Evolutionary conservation across 2,329 filamentous ascomycete genomes (phyloP).

Genomic region (Gaeumannomyces tritici): DNA sequence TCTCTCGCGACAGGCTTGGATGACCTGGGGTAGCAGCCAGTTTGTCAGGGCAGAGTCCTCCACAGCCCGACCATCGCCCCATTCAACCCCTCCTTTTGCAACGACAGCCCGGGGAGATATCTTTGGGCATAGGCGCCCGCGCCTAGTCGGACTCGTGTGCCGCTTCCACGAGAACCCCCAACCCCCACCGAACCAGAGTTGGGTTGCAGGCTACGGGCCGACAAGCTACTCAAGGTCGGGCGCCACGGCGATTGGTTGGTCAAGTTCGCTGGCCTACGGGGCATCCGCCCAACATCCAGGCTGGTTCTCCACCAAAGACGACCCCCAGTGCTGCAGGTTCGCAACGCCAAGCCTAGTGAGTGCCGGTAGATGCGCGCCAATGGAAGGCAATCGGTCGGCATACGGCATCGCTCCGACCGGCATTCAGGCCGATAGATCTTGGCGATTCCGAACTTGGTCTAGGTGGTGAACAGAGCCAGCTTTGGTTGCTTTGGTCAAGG

Average conservation of each 20-base stretch:
- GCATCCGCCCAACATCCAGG: neutral
- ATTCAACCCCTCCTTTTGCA: no score
- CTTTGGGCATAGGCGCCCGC: no score
- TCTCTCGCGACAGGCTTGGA: neutral
- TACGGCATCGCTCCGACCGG: neutral
- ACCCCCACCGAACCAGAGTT: neutral
- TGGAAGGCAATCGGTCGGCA: neutral
- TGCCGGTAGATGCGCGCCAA: neutral
- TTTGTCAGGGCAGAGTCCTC: neutral
- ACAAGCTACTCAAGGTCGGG: neutral
- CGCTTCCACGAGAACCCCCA: neutral
- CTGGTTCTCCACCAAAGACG: neutral
- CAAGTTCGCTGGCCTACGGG: neutral
- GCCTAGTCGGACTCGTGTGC: neutral
- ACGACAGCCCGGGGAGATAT: no score
- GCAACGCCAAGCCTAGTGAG: neutral
- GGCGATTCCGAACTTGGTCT: no score
- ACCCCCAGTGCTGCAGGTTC: neutral
- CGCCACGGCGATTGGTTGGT: neutral
- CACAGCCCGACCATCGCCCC: neutral
- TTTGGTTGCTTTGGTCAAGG: no score
- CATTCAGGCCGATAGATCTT: neutral
- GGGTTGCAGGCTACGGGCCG: no score
- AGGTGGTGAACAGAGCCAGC: no score
- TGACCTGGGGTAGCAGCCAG: neutral